Evolutionary conservation across 1,139 yeast species (phyloP).

Genomic region (Taphrina confusa): DNA sequence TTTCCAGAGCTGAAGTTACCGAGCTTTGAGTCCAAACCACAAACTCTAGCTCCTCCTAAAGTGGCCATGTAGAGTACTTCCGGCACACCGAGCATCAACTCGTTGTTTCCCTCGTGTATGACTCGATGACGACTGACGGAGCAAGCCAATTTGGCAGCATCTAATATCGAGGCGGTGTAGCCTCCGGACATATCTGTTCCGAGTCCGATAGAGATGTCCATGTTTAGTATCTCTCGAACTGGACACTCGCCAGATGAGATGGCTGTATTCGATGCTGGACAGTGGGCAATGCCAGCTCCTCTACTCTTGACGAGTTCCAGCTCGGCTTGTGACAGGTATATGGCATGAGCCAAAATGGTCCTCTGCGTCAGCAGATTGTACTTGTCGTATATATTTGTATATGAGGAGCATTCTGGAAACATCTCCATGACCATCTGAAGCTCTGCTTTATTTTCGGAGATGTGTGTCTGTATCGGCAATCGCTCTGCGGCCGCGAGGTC

Average conservation of each 20-base stretch:
- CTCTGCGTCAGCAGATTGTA: constrained; percentile 60
- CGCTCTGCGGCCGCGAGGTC: constrained; percentile 53
- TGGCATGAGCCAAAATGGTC: constrained; percentile 87
- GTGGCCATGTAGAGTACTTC: constrained; percentile 85
- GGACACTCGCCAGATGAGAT: constrained; percentile 91
- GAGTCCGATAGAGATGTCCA: constrained; percentile 71
- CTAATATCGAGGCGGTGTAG: constrained; percentile 73
- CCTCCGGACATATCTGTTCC: constrained; percentile 97
- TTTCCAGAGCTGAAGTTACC: constrained; percentile 79
- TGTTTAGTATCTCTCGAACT: constrained; percentile 65
- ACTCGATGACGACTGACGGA: constrained; percentile 82
- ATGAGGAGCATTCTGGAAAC: constrained; percentile 69
- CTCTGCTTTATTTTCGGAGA: constrained; percentile 76
- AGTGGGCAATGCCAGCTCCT: constrained; percentile 79
- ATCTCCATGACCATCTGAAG: constrained; percentile 69
- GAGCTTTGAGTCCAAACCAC: constrained; percentile 57
- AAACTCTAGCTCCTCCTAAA: constrained; percentile 82
- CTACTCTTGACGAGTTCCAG: constrained; percentile 56
- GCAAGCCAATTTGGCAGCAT: constrained; percentile 74
- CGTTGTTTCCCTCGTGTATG: constrained; percentile 55
- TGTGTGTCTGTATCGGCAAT: constrained; percentile 84
- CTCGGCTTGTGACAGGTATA: constrained; percentile 71
- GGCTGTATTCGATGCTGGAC: constrained; percentile 89
- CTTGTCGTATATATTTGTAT: constrained; percentile 75
- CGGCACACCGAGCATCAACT: constrained; percentile 59